These are phyloP conservation scores for Cladosporium sp. DNA, from an alignment of 2,329 filamentous ascomycete species.

Conservation along the genomic window DNA sequence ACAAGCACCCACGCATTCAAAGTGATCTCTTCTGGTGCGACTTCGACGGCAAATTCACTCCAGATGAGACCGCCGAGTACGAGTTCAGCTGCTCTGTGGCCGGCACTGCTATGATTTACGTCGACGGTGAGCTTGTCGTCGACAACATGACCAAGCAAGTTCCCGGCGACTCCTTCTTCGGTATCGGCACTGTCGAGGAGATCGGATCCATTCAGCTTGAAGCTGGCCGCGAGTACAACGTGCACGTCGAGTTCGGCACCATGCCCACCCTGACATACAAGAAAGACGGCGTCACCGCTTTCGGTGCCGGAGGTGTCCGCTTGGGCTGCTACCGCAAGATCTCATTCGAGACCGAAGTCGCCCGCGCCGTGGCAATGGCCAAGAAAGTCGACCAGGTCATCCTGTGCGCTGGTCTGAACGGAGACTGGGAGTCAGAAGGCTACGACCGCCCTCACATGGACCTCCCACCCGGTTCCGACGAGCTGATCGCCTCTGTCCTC, in stretches of 20 bases:
- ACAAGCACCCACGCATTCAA: slow-evolving; percentile 44
- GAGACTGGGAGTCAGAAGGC: slow-evolving; percentile 75
- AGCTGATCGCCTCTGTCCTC: slow-evolving; percentile 65
- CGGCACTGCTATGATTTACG: slow-evolving; percentile 65
- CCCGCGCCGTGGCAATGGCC: slow-evolving; percentile 67
- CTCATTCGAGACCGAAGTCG: slow-evolving; percentile 66
- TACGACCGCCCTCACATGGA: slow-evolving; percentile 63
- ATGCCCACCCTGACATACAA: slow-evolving; percentile 66
- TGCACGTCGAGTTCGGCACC: slow-evolving; percentile 61
- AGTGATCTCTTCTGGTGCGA: slow-evolving; percentile 43
- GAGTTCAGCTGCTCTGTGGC: slow-evolving; percentile 67
- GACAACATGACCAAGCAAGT: slow-evolving; percentile 62
- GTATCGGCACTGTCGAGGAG: slow-evolving; percentile 64
- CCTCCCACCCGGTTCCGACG: slow-evolving; percentile 62
- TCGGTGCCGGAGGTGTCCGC: slow-evolving; percentile 63
- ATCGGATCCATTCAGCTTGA: slow-evolving; percentile 59
- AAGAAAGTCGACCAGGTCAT: slow-evolving; percentile 73
- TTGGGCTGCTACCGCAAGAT: slow-evolving; percentile 58
- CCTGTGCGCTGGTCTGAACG: slow-evolving; percentile 74
- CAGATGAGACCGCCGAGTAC: slow-evolving; percentile 61
- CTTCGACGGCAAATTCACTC: slow-evolving; percentile 58
- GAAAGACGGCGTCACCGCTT: slow-evolving; percentile 61
- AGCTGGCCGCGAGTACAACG: slow-evolving; percentile 60
- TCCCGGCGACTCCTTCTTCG: slow-evolving; percentile 65
- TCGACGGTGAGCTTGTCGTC: slow-evolving; percentile 63